Percentiles rank a stretch among this genome's conserved stretches.
Evolutionary conservation across 306 rosid species (phyloP).

Genomic region (Castanospermum australe): DNA sequence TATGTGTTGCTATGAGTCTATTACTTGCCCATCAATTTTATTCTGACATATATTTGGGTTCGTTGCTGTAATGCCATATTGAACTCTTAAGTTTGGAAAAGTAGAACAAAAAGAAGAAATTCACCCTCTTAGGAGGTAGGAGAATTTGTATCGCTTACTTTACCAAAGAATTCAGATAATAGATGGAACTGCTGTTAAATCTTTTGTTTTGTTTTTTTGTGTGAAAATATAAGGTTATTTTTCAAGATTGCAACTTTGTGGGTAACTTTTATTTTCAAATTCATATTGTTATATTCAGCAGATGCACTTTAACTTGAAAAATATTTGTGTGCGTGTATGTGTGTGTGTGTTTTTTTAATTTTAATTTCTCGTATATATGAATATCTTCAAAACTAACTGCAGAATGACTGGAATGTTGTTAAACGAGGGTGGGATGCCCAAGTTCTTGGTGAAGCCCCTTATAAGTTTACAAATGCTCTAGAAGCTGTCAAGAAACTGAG

Average conservation of each 20-base stretch:
- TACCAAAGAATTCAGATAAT: not conserved
- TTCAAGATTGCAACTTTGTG: not conserved
- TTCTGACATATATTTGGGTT: not conserved
- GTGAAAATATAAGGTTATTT: not conserved
- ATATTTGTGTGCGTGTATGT: no score
- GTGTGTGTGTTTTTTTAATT: not conserved
- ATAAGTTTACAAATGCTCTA: constrained; percentile 67
- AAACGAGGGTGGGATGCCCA: constrained; percentile 99
- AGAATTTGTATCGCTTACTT: not conserved
- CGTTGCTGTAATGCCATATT: not conserved
- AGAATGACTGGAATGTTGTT: constrained; percentile 97
- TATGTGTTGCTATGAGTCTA: not conserved
- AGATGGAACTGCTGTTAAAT: not conserved
- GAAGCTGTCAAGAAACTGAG: constrained; percentile 90
- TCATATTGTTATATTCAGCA: not conserved
- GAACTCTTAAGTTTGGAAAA: not conserved
- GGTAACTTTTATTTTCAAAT: not conserved
- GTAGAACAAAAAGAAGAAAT: not conserved
- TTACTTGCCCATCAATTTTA: not conserved
- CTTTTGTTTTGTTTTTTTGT: not conserved
- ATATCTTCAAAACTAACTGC: constrained; percentile 21
- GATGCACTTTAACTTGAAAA: not conserved
- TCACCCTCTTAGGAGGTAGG: not conserved
- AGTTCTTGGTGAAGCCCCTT: constrained; percentile 97
- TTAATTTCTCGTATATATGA: not conserved